Evolutionary conservation across 2,329 filamentous ascomycete genomes (phyloP), one percentile per base, ranked within the genome.

Genomic region (Diaporthe vexans): DNA sequence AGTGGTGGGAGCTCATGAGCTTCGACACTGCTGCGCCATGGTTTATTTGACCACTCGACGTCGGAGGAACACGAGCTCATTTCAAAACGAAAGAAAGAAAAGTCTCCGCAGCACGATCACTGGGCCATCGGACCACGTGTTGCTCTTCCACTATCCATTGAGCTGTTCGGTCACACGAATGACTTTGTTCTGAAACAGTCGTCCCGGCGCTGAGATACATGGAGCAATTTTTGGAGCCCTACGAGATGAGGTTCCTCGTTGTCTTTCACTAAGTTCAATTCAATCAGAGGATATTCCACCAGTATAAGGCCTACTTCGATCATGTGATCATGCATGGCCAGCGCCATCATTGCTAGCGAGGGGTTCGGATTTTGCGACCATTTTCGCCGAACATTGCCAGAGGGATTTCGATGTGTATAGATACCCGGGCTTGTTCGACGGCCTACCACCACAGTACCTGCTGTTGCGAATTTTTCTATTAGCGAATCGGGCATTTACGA

Each of bases 1-100:
- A 85, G 73, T 85, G 84, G 84, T 83, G 83, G 79, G 81, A 83
- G 52, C 78, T 82, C 43, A 79, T 85, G 43, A 81, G 84, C 56
- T 75, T 84, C 72, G 78, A 80, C 52, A 79, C 79, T 57, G 77
- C 77, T 21, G 79, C 79, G 43, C 82, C 82, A 9, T 83, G 82
- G 82, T 83, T 83, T 73, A 82, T 83, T 59, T 83, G 76, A 80
- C 33, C 48, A 29, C 33, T 54, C 33, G n/a, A 13, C 4, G 13
- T 15, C 33, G 11, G 13, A 17, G 26, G 33, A 13, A 40, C 17
- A 21, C n/a, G 48, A 40, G 17, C 11, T 29, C n/a, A 68, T 21
- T 21, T 8, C 17, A 68, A 19, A 40, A 54, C 9, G 15, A 29
- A 26, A 37, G 8, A 54, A 68, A 8, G 33, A 54, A 13, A 21